A percentile compares a stretch with the other conserved stretches of the same genome.
Evolutionary conservation across 352 stramenopile species (phyloP).

Genomic region (Phytophthora capsici): DNA sequence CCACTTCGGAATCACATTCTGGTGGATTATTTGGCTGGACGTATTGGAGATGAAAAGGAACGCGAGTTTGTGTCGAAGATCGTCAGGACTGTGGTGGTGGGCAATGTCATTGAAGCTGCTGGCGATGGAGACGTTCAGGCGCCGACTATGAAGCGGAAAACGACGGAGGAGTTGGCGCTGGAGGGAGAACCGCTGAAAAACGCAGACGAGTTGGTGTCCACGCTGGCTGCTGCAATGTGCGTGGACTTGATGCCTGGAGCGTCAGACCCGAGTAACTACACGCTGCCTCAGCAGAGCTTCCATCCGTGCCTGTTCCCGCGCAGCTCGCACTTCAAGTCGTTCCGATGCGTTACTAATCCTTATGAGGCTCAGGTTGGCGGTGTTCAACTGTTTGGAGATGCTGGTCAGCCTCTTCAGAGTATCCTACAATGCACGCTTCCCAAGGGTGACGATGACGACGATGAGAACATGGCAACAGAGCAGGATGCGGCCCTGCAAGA

Average conservation of each 20-base stretch:
- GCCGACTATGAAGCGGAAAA: constrained; percentile 54
- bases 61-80: constrained; percentile 71
- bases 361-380: constrained; percentile 82
- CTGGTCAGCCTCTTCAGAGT: constrained; percentile 89
- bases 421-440: constrained; percentile 71
- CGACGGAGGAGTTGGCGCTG: constrained; percentile 43
- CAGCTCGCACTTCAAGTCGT: constrained; percentile 75
- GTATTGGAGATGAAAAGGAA: constrained; percentile 61
- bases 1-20: constrained; percentile 70
- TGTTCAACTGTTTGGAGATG: constrained; percentile 82
- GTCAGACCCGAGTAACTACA: constrained; percentile 89
- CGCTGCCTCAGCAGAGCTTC: constrained; percentile 94
- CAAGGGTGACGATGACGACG: constrained; percentile 35
- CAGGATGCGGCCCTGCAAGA: constrained; percentile 21
- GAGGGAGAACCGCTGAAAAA: constrained; percentile 69
- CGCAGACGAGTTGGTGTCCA: constrained; percentile 76
- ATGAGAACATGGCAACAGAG: constrained; percentile 32
- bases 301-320: constrained; percentile 94
- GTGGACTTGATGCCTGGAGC: constrained; percentile 92
- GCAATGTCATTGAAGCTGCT: constrained; percentile 50
- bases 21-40: constrained; percentile 80
- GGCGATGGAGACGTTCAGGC: constrained; percentile 27
- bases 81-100: constrained; percentile 77
- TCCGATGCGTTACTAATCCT: constrained; percentile 94
- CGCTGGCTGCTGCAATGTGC: constrained; percentile 80